Base-by-base conservation (phyloP, 164 flowering plant species). In the Vitis rotundifolia region DNA sequence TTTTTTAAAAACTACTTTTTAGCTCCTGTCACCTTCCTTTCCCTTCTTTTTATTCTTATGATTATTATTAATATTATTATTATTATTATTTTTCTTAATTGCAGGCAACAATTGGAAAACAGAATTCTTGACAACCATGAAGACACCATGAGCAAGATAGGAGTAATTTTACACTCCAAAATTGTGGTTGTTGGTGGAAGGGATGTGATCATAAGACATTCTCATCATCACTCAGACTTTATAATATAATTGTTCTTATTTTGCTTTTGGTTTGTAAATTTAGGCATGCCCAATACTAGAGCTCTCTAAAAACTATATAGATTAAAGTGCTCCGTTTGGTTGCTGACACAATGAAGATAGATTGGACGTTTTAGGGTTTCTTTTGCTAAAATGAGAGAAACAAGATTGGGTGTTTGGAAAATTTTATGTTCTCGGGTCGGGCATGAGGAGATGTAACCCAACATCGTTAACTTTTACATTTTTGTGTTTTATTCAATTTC, bases 111-210 rank as follows among this genome's bases (percentile, higher is more conserved):
- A 73, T 59, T 96, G 77, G 99, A 96, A 78, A 96, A 96, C 77
- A 93, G 93, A 49, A 92, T 96, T 77, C 89, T 93, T 58, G 99
- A 96, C 76, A 96, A 96, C 82, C 99, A 96, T 75, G 99, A 96
- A 76, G 99, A 96, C 72, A 93, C 99, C 14, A 92, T 96, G 98
- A 96, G 98, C 86, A 96, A 96, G 87, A 96, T 96, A 98, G 99
- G 99, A 60, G 98, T 98, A 58, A 96, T 96, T 55, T 84, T 96
- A 68, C 98, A 98, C 67, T 90, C 98, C 26, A 97, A 97, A 47
- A 96, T 96, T 62, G 90, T 96, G 67, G 99, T 91, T 79, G 98
- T 97, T 67, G 98, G 98, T 75, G 98, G 99, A 48, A 88, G 99
- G 78, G 93, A 96, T 79, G 98, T 96, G 70, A 96, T 97, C 2